Base-by-base conservation (phyloP, 495 filamentous ascomycete species). In the Friedmanniomyces endolithicus region DNA sequence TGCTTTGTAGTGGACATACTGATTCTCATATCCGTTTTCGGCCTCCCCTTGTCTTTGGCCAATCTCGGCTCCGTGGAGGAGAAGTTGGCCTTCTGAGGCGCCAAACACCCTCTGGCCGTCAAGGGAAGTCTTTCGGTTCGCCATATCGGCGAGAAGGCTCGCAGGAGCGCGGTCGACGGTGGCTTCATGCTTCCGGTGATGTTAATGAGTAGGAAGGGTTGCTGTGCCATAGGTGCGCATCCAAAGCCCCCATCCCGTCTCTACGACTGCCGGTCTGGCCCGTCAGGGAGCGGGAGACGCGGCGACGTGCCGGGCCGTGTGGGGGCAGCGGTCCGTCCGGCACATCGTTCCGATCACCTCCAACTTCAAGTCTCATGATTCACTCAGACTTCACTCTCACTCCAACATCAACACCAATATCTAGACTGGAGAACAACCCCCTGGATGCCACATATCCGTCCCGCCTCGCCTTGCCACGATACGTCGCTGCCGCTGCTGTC, bases 1-100 rank as follows among this genome's bases (percentile, higher is more conserved):
- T 48, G 46, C 20, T 20, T 24, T 34, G 39, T 37, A 40, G n/a
- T 47, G 33, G 47, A 70, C 75, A 37, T 69, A 80, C 78, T 78
- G 50, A 80, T 66, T 25, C 64, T 52, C 44, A 48, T 61, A 43
- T 66, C 64, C 46, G 43, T 63, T 51, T 62, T 65, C 19, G 43
- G 45, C 34, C 29, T 48, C 22, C 60, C 55, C 47, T 56, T 58
- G 17, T 57, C 50, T 16, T 53, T 31, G 9, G 54, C 54, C 47
- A 51, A 25, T 14, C 47, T 39, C n/a, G 37, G 49, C 17, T 41
- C 19, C n/a, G 64, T 59, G n/a, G 63, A 59, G 23, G 64, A 67
- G 55, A 67, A 67, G 50, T 1, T 1, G 1, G 59, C 50, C 16
- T 39, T 22, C 37, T 57, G 59, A 23, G 50, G 59, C 12, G 11